Evolutionary conservation across 1,284 basidiomycete genomes (phyloP).

Genomic region (Phylloboletellus chloephorus): DNA sequence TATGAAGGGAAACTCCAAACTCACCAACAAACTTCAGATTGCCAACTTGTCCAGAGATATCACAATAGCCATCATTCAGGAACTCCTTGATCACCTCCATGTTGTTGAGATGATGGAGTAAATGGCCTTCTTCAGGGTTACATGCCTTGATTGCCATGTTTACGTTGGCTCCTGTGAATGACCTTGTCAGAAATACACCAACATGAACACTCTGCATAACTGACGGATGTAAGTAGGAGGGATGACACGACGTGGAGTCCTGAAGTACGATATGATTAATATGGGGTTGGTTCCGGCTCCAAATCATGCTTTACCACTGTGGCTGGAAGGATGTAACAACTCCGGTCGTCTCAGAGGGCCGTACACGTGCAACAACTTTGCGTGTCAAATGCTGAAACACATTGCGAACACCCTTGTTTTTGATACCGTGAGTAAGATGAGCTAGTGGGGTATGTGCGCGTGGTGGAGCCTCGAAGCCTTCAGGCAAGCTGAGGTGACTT

Average conservation of each 20-base stretch:
- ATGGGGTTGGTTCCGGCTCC: no score
- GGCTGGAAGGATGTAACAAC: background rate
- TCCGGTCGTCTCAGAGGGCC: no score
- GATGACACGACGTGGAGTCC: background rate
- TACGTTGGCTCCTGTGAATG: background rate
- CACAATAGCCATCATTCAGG: slow-evolving; percentile 3
- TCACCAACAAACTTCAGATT: background rate
- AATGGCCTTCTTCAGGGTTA: background rate
- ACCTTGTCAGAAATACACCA: background rate
- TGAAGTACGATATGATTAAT: background rate
- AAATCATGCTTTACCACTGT: background rate
- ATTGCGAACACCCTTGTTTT: background rate
- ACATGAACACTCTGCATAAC: background rate
- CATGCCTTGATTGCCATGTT: background rate
- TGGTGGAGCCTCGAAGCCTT: no score
- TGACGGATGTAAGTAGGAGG: slow-evolving; percentile 4
- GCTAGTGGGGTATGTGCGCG: background rate
- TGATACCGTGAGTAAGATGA: background rate
- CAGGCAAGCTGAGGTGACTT: background rate
- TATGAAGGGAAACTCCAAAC: background rate
- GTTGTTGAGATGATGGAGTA: background rate
- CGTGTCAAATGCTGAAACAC: no score
- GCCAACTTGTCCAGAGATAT: background rate
- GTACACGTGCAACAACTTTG: no score
- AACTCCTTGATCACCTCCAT: background rate